Base-by-base conservation (phyloP, 2,329 filamentous ascomycete genomes). In the Neofusicoccum sp. region DNA sequence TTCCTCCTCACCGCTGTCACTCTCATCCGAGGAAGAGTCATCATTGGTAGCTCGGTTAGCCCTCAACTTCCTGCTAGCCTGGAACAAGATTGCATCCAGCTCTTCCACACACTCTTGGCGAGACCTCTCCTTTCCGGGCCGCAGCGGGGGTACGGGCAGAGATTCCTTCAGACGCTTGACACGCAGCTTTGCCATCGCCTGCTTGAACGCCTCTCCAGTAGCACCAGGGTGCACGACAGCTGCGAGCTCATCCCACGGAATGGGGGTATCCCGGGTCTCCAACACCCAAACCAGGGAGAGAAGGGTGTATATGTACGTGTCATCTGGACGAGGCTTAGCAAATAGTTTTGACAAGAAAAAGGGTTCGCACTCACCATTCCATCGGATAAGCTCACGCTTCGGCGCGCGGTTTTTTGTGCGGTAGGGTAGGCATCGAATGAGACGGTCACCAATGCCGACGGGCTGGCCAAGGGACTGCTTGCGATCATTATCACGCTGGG, bases 191-290 rank as follows among this genome's bases (percentile, higher is more conserved):
- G 31, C 14, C 36, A 60, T 3, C 1, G 57, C 57, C 16, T 60
- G 57, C 57, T 60, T 60, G 28, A 60, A 60, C 0, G 57, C 57
- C 30, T 60, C 57, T 7, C 57, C 57, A 34, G 57, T 60, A 2
- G 57, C 57, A 14, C 57, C 57, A 11, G 57, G 57, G 5, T 60
- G 36, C 3, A 60, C 57, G n/a, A 60, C n/a, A 6, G 57, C 57
- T 3, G 57, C 57, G 3, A 34, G 4, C 16, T 60, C 57, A 4
- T 51, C 44, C 57, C 57, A 60, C 4, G 57, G 57, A 26, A 60
- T 12, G 4, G 47, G 24, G 24, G 34, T 14, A 0, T 49, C 57
- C 3, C 33, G 20, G 12, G 11, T 12, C 16, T 60, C 57, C 33
- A 51, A 12, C 0, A 43, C 20, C 45, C 45, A 60, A 2, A 8